A percentile compares a stretch with the other conserved stretches of the same genome.
These are phyloP conservation scores for Aspergillus avenaceus DNA, from an alignment of 495 filamentous ascomycete species.

Conservation along the genomic window DNA sequence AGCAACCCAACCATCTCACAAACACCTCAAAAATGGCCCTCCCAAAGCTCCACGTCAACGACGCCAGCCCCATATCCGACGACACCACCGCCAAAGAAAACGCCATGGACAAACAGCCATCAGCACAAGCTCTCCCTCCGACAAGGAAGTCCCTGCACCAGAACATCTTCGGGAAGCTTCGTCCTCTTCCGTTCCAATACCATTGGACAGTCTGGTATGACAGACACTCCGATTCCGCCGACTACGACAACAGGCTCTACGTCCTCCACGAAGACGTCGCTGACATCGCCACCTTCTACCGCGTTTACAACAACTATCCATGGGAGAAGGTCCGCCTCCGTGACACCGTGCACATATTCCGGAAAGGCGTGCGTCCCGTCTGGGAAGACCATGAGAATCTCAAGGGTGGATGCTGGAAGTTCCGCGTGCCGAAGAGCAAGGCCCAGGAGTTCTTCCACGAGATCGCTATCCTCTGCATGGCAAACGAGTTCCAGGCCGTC, in stretches of 20 bases:
- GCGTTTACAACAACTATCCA: constrained; percentile 84
- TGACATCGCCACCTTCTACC: constrained; percentile 80
- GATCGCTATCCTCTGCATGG: constrained; percentile 74
- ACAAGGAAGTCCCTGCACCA: constrained; percentile 31
- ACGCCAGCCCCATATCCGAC: constrained; percentile 6
- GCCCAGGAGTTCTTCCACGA: constrained; percentile 77
- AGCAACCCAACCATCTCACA: not conserved
- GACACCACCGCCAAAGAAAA: not conserved
- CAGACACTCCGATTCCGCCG: constrained; percentile 34
- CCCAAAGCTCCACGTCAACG: constrained; percentile 16
- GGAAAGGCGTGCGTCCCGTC: constrained; percentile 75
- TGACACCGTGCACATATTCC: constrained; percentile 85
- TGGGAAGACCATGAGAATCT: constrained; percentile 89
- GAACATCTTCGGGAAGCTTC: constrained; percentile 42
- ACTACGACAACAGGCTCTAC: constrained; percentile 63
- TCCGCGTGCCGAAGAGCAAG: constrained; percentile 70
- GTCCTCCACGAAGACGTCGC: constrained; percentile 64
- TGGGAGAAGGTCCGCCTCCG: constrained; percentile 70
- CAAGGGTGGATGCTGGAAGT: constrained; percentile 80
- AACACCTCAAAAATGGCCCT: constrained; percentile 10
- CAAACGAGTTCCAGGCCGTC: constrained; percentile 74
- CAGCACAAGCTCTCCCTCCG: constrained; percentile 6
- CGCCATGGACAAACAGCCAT: not conserved
- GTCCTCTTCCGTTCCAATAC: constrained; percentile 49
- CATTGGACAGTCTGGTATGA: constrained; percentile 59